phyloP scores from a whole-genome alignment of 495 filamentous ascomycete species.

The Lindgomyces ingoldianus region DNA sequence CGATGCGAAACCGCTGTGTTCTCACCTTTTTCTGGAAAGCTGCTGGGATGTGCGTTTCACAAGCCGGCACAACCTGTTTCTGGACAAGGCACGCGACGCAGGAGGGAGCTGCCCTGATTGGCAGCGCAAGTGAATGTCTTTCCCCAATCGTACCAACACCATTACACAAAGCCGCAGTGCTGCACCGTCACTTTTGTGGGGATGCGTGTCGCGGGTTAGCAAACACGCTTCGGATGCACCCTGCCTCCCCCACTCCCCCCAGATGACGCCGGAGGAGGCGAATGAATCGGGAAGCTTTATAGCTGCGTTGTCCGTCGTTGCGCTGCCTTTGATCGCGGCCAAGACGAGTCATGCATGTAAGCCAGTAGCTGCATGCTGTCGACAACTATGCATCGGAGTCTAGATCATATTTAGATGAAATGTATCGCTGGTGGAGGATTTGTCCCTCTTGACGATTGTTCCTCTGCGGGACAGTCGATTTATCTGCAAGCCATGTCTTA shows the following conservation, averaged over 20 bases:
- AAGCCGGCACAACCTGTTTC: conserved; percentile 5
- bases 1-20: conserved; percentile 20
- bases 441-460: too few species aligned
- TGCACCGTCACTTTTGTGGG: conserved; percentile 33
- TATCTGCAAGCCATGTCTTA: too few species aligned
- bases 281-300: not conserved
- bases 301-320: not conserved
- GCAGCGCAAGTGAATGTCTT: conserved; percentile 10
- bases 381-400: not conserved
- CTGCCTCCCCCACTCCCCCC: conserved; percentile 21
- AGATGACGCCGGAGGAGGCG: not conserved
- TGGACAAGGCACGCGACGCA: conserved; percentile 27
- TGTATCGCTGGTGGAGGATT: too few species aligned
- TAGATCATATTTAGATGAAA: too few species aligned
- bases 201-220: conserved; percentile 1
- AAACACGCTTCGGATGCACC: conserved; percentile 26
- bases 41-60: conserved; percentile 24
- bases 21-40: conserved; percentile 21
- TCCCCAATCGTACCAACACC: conserved; percentile 10
- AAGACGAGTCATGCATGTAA: conserved; percentile 17
- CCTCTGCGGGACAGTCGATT: too few species aligned
- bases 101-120: conserved; percentile 10
- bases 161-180: conserved; percentile 4
- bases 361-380: conserved; percentile 9
- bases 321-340: not conserved